Conservation (phyloP, 2,329 filamentous ascomycete species). For the Nannizziopsis arthrosporioides region DNA sequence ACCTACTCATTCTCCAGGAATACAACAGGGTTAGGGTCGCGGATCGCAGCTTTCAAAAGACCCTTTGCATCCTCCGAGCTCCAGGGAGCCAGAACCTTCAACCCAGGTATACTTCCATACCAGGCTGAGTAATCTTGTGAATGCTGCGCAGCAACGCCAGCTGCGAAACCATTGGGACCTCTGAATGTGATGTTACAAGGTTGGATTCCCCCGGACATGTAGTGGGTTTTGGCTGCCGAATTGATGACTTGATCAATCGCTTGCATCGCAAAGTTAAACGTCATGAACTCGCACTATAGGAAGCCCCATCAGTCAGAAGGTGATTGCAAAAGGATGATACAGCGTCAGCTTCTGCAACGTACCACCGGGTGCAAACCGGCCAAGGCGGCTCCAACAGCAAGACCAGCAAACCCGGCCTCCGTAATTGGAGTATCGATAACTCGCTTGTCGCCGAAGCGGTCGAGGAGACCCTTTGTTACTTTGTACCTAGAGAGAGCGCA, state of each 20-base stretch:
- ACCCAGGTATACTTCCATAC: constrained; percentile 95
- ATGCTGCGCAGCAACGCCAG: constrained; percentile 94
- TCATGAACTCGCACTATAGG: constrained; percentile 94
- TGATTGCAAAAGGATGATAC: not conserved
- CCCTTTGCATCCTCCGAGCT: constrained; percentile 97
- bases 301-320: not conserved
- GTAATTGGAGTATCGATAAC: constrained; percentile 98
- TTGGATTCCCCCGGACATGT: constrained; percentile 99
- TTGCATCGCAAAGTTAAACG: constrained; percentile 99
- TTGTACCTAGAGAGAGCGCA: constrained; percentile 56
- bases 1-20: constrained; percentile 70
- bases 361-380: constrained; percentile 89
- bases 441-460: constrained; percentile 93
- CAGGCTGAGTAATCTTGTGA: constrained; percentile 97
- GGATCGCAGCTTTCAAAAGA: constrained; percentile 91
- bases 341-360: constrained; percentile 33
- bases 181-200: constrained; percentile 99
- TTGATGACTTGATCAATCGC: constrained; percentile 99
- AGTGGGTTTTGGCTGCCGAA: constrained; percentile 96
- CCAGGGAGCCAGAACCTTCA: constrained; percentile 96
- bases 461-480: constrained; percentile 93
- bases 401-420: constrained; percentile 86
- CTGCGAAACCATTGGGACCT: constrained; percentile 93
- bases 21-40: constrained; percentile 93
- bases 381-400: constrained; percentile 87